A percentile compares a stretch with the other conserved stretches of the same genome.
Conservation (phyloP, 805 yeast species). For the Lachancea sp. region DNA sequence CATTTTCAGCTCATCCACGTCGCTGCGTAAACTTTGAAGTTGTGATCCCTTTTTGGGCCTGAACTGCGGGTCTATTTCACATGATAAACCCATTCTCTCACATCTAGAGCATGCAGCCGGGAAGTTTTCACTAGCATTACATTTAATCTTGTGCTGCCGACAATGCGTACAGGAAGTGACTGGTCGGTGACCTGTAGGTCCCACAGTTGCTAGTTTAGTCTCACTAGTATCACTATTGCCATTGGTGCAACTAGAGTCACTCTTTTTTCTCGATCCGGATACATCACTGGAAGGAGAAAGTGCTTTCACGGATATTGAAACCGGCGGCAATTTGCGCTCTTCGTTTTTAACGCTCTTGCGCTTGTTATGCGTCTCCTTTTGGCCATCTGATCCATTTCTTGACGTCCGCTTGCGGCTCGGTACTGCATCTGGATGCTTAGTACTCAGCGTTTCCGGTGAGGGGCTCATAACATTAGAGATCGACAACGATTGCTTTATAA, state of each 20-base stretch:
- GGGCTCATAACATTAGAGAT: constrained; percentile 10
- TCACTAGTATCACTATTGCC: constrained; percentile 1
- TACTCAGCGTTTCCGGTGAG: constrained; percentile 4
- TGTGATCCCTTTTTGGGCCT: constrained; percentile 90
- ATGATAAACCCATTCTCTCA: constrained; percentile 66
- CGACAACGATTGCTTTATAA: not conserved
- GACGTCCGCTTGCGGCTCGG: constrained; percentile 1
- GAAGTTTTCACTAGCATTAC: constrained; percentile 79
- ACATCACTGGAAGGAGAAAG: not conserved
- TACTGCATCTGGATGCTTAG: not conserved
- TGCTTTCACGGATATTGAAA: not conserved
- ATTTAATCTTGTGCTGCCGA: constrained; percentile 88
- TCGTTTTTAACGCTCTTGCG: constrained; percentile 6
- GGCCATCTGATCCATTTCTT: not conserved
- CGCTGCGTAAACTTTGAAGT: constrained; percentile 74
- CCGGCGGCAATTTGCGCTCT: constrained; percentile 3
- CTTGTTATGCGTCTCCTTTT: not conserved
- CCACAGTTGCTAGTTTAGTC: constrained; percentile 4
- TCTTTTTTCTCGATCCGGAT: not conserved
- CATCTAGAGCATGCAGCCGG: constrained; percentile 83
- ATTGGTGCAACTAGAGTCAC: not conserved
- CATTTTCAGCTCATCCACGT: constrained; percentile 71
- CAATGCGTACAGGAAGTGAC: constrained; percentile 93
- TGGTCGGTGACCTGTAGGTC: constrained; percentile 60
- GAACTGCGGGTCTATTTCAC: constrained; percentile 88